Percentiles rank a stretch among this genome's conserved stretches.
These are phyloP conservation scores for Acer yangbiense DNA, from an alignment of 345 rosid species.

Conservation along the genomic window DNA sequence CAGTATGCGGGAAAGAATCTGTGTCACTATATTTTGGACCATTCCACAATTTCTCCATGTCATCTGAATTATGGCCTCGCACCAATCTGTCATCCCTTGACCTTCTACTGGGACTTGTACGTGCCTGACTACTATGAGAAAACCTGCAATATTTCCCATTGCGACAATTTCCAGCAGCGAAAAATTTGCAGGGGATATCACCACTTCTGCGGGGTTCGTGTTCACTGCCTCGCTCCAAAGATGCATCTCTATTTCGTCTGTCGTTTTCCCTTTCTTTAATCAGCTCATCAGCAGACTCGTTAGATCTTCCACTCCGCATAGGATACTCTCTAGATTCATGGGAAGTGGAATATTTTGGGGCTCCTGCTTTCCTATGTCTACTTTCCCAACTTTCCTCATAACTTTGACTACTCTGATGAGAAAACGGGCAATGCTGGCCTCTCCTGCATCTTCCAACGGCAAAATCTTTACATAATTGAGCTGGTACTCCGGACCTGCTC, in stretches of 20 bases:
- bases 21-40: constrained; percentile 20
- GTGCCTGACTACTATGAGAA: constrained; percentile 55
- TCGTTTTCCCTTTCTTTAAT: constrained; percentile 47
- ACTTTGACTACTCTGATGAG: constrained; percentile 50
- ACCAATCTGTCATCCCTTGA: constrained; percentile 41
- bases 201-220: constrained; percentile 47
- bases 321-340: constrained; percentile 48
- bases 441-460: constrained; percentile 71
- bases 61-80: constrained; percentile 35
- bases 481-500: constrained; percentile 51
- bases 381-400: constrained; percentile 55
- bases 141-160: constrained; percentile 80
- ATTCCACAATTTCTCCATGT: constrained; percentile 31
- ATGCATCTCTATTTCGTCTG: constrained; percentile 43
- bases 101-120: constrained; percentile 60
- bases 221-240: constrained; percentile 44
- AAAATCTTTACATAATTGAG: constrained; percentile 66
- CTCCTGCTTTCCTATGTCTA: constrained; percentile 48
- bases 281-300: constrained; percentile 35
- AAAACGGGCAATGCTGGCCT: constrained; percentile 58
- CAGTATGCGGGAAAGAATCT: constrained; percentile 30
- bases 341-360: constrained; percentile 41
- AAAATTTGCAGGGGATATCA: constrained; percentile 73
- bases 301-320: constrained; percentile 39
- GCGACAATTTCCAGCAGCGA: constrained; percentile 83